Base-by-base conservation (phyloP, 2,329 filamentous ascomycete genomes). In the Zalaria sp. region DNA sequence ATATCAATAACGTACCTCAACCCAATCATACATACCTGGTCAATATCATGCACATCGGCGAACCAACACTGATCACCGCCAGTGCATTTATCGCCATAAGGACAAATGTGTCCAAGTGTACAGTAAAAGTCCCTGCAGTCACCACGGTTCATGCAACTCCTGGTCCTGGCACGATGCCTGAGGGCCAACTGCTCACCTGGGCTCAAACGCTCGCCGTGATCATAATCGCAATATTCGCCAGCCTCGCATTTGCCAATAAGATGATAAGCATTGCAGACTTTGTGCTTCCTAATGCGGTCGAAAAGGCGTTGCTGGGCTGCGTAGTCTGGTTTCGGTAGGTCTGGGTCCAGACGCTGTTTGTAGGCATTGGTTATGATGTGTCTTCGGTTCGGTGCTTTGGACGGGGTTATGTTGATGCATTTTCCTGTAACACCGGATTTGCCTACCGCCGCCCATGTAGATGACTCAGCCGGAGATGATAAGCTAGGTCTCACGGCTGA, bases 121-220 rank as follows among this genome's bases (percentile, higher is more conserved):
- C 66, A 68, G 31, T 63, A 55, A 34, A 63, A 48, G 34, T 65
- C 60, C 27, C 61, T 52, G 43, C 65, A 68, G 10, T 51, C 49
- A n/a, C 40, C 40, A 11, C 53, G 48, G 10, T 59, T 50, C 27
- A 58, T 55, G 45, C 66, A 68, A 4, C 52, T 51, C 6, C 61
- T 50, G 6, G 53, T 59, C n/a, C 65, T 53, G 2, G 65, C 60
- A 43, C 65, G 65, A 42, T 65, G 61, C 36, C 57, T 58, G 29
- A 69, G 49, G 4, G 64, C 62, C 11, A 59, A 55, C 35, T 57
- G 45, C 43, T 67, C 65, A 4, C 52, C 58, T 2, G 52, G 46
- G 1, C 49, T 53, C 18, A 68, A 51, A 25, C 55, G 58, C 31
- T 61, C 58, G 32, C 61, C 61, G 45, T 68, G 66, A 39, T 57